Base-by-base conservation (phyloP, 352 stramenopile species). In the Globisporangium iwayamae region DNA sequence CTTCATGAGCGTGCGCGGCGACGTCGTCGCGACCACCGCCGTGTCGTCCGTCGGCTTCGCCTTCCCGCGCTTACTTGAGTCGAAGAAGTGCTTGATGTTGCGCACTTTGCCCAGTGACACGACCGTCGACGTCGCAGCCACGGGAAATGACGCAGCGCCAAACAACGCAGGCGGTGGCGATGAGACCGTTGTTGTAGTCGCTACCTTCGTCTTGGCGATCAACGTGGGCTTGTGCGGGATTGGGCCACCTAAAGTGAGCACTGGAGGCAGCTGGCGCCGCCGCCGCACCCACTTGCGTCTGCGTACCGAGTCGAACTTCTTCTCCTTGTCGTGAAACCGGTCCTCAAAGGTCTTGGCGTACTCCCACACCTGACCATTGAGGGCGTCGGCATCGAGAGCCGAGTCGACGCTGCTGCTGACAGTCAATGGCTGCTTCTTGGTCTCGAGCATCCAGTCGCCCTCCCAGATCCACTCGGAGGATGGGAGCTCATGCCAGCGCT, bases 391-490 rank as follows among this genome's bases (percentile, higher is more conserved):
- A n/a, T 72, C 74, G n/a, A 48, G 56, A 0, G 32, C 22, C 54
- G 32, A 43, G 48, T 43, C 76, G 70, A 54, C 54, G n/a, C 62
- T 67, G 14, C 55, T 53, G 20, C 56, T 61, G n/a, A 72, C 69
- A 34, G 69, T 58, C 47, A 36, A 60, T n/a, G 55, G 14, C 65
- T 56, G 14, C 65, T 56, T 68, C 22, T 46, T 62, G 46, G 30
- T 32, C 59, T 91, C 84, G 20, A 93, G 62, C 11, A 70, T 68
- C 85, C 85, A 93, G 3, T 91, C 81, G 46, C 75, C 81, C 64
- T 90, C 81, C 85, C 85, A 93, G 32, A 91, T 73, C 85, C 85
- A 93, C 64, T 93, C 85, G 3, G 81, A 91, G 8, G 82, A 91
- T 47, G 83, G 81, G 1, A 93, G 69, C 25, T 89, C 76, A n/a